Evolutionary conservation across 208 protist species (phyloP), one percentile per base, ranked within the genome.

Genomic region (Acanthamoeba royreba): DNA sequence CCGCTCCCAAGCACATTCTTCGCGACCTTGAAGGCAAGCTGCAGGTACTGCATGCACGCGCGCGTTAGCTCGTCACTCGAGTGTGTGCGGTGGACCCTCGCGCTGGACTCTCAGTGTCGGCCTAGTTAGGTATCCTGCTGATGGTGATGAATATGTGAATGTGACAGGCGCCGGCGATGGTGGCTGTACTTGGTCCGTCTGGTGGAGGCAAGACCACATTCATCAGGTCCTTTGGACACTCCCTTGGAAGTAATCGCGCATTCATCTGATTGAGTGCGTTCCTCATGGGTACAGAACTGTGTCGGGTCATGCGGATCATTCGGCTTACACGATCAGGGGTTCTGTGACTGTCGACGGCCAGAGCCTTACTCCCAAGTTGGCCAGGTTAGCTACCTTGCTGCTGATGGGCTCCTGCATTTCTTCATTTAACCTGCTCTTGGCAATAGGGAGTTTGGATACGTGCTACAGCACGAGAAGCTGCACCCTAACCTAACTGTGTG

Each of bases 381-480:
- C 47, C 43, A 52, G 79, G 79, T 88, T 46, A 25, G 28, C 5
- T 13, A 1, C 74, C 1, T 2, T 11, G n/a, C 74, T 33, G 17
- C 38, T n/a, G n/a, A n/a, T n/a, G n/a, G n/a, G n/a, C n/a, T n/a
- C n/a, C n/a, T n/a, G n/a, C n/a, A n/a, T n/a, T n/a, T n/a, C n/a
- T n/a, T n/a, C n/a, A n/a, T n/a, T n/a, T n/a, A n/a, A n/a, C n/a
- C n/a, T n/a, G n/a, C n/a, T n/a, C n/a, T n/a, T n/a, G n/a, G n/a
- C n/a, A n/a, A 53, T 33, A 86, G 79, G 35, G 49, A 87, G 28
- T 91, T 72, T 72, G 85, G 85, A 1, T 93, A 85, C 43, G 89
- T 93, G 35, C 38, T 85, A 86, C 95, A 96, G 94, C 77, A 96
- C 88, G 95, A 96, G 55, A n/a, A 86, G 28, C 25, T 95, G 45